A percentile compares a stretch with the other conserved stretches of the same genome.
Evolutionary conservation across 768 basidiomycete species (phyloP).

Genomic region (Hemileccinum impolitum): DNA sequence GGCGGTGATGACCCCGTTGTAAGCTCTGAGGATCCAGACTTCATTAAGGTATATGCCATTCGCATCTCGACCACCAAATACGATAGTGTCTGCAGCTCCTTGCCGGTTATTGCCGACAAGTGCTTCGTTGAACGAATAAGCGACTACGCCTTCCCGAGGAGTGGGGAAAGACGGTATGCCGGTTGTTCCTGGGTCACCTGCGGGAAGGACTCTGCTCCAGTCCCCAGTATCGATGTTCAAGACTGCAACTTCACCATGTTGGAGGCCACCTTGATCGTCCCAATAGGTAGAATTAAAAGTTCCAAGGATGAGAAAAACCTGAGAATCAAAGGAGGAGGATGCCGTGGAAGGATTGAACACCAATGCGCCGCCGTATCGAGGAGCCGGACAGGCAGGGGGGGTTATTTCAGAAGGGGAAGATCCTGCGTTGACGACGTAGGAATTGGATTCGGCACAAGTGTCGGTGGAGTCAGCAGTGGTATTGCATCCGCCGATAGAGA

Average conservation of each 20-base stretch:
- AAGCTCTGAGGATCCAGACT: conserved; percentile 75
- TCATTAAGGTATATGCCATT: conserved; percentile 67
- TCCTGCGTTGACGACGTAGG: conserved; percentile 47
- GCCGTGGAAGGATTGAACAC: conserved; percentile 47
- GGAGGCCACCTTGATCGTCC: conserved; percentile 60
- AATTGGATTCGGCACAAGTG: conserved; percentile 57
- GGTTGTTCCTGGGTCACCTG: conserved; percentile 60
- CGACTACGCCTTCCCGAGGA: conserved; percentile 69
- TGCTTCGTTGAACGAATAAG: conserved; percentile 48
- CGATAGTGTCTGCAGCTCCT: conserved; percentile 61
- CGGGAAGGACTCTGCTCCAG: conserved; percentile 72
- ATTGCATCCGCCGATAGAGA: conserved; percentile 63
- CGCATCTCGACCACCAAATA: conserved; percentile 74
- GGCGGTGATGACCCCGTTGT: conserved; percentile 57
- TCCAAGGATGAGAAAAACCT: conserved; percentile 69
- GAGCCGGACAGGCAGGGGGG: conserved; percentile 58
- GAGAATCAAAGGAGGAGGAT: conserved; percentile 55
- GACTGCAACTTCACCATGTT: conserved; percentile 72
- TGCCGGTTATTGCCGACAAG: conserved; percentile 54
- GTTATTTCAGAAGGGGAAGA: conserved; percentile 31
- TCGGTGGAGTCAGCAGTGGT: conserved; percentile 35
- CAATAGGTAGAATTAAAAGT: conserved; percentile 61
- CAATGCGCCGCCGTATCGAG: conserved; percentile 56
- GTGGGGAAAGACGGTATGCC: conserved; percentile 52
- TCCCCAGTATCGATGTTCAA: conserved; percentile 56